Evolutionary conservation across 179 eudicot genomes (phyloP).

Genomic region (Silene coronaria): DNA sequence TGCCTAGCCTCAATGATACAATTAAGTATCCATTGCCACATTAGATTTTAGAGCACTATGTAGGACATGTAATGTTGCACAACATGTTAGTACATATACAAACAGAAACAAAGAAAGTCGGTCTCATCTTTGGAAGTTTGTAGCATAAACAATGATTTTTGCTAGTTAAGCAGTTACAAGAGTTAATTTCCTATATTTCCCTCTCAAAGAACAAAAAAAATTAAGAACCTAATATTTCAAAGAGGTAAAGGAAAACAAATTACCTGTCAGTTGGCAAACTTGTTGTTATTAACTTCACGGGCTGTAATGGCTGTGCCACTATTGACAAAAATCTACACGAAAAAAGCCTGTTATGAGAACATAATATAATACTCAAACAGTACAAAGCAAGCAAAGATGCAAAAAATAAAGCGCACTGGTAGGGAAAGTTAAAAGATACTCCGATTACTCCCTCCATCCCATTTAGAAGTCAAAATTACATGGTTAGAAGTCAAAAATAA

Average conservation of each 20-base stretch:
- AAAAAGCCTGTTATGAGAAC: background rate
- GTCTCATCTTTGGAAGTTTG: background rate
- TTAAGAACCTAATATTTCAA: background rate
- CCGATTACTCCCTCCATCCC: no score
- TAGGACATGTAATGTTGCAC: no score
- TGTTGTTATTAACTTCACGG: conserved; percentile 67
- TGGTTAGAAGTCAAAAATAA: no score
- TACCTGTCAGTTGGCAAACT: conserved; percentile 77
- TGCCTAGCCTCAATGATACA: background rate
- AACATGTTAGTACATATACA: background rate
- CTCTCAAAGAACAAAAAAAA: background rate
- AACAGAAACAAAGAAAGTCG: background rate
- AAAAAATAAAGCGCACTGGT: background rate
- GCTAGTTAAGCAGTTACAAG: background rate
- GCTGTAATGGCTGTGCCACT: conserved; percentile 51
- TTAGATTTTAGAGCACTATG: background rate
- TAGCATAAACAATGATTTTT: background rate
- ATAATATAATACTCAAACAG: background rate
- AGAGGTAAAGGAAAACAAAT: conserved; percentile 21
- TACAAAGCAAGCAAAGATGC: background rate
- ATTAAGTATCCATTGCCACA: background rate
- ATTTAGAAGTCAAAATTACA: no score
- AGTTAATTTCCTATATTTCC: background rate
- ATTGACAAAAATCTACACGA: conserved; percentile 76
- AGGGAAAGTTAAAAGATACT: no score